Evolutionary conservation across 345 rosid genomes (phyloP), one percentile per base, ranked within the genome.

Genomic region (Abelmoschus esculentus): DNA sequence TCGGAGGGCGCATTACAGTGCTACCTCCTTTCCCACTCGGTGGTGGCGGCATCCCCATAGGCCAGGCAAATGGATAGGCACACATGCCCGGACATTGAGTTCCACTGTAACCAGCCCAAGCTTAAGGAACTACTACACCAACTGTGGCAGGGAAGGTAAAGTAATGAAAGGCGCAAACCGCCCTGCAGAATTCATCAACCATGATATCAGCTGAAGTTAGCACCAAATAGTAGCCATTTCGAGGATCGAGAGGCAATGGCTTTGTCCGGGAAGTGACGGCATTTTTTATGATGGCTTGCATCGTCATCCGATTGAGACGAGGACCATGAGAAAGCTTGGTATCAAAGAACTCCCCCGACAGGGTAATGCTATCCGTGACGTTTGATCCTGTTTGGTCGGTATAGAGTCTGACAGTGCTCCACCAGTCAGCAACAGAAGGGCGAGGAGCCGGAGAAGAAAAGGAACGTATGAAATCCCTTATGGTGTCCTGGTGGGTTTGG

Each of bases 161-260:
- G 77, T 86, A 88, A 73, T 86, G 93, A 67, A 86, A 84, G 3
- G 90, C 90, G 46, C 87, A 84, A 4, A 83, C 90, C 3, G 80
- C 90, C 31, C 90, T 73, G 69, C 90, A 86, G 74, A 88, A 88
- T 11, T 88, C 93, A 59, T 88, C 89, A 22, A 88, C 93, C 32
- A 58, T 77, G 54, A 88, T 89, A 54, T 86, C 90, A 44, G 55
- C 59, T 1, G 90, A 83, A 49, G 85, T 83, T 26, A 88, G 75
- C 17, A 86, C 80, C 6, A 86, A 58, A 79, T 86, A 84, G 36
- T 83, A 78, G 3, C 93, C 93, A 49, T 76, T 79, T 60, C 64
- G 72, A 18, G 87, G 83, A 72, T 88, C 76, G 61, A 88, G 83
- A 6, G 86, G 88, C 19, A 85, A 28, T 10, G 81, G 3, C 19